These are phyloP conservation scores for Huntiella abstrusa DNA, from an alignment of 2,329 filamentous ascomycete species.

Conservation along the genomic window DNA sequence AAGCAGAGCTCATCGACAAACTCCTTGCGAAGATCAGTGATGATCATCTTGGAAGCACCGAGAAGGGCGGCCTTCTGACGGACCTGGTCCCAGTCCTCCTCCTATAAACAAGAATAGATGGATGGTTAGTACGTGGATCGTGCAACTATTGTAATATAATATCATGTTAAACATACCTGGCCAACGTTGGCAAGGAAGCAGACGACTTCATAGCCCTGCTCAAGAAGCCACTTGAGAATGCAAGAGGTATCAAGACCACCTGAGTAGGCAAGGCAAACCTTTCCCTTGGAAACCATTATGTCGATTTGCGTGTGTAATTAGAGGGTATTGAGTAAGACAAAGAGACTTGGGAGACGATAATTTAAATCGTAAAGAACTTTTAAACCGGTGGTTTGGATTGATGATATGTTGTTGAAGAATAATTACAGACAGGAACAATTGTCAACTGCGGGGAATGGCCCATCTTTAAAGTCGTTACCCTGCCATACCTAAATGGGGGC, in stretches of 20 bases:
- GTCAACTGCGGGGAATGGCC: too few species aligned
- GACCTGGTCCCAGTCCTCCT: slow-evolving; percentile 17
- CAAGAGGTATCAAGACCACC: slow-evolving; percentile 24
- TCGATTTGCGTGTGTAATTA: not conserved
- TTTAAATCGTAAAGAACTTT: not conserved
- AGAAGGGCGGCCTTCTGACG: slow-evolving; percentile 22
- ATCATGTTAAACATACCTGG: slow-evolving; percentile 26
- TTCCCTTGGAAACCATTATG: slow-evolving; percentile 11
- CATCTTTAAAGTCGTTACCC: too few species aligned
- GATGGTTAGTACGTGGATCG: not conserved
- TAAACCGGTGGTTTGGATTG: not conserved
- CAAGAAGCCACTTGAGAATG: slow-evolving; percentile 24
- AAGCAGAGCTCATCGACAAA: slow-evolving; percentile 62
- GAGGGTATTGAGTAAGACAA: not conserved
- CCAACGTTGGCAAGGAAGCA: slow-evolving; percentile 44
- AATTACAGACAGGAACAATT: not conserved
- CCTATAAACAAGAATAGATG: not conserved
- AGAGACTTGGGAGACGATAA: not conserved
- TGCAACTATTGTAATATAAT: not conserved
- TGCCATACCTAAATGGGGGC: not conserved
- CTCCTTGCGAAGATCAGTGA: slow-evolving; percentile 44
- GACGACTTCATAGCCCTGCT: slow-evolving; percentile 12
- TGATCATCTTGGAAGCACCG: slow-evolving; percentile 24
- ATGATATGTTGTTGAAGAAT: not conserved
- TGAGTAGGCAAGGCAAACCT: slow-evolving; percentile 11